Percentiles rank a stretch among this genome's conserved stretches.
phyloP scores from a whole-genome alignment of 768 basidiomycete species.

The Pleurotus cornucopiae region DNA sequence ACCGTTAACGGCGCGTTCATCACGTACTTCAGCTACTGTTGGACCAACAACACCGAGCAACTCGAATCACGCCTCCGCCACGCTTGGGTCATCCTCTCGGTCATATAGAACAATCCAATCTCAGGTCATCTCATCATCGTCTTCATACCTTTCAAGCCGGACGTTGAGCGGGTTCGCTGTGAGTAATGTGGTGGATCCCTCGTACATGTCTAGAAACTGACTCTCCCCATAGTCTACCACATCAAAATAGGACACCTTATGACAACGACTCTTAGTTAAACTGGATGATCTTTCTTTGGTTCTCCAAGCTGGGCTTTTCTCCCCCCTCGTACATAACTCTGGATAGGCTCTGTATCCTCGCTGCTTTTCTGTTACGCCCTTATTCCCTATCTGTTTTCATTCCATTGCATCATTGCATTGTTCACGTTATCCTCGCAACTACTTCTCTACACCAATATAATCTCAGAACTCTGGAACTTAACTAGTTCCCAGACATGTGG shows the following conservation, averaged over 20 bases:
- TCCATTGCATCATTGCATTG: conserved; percentile 26
- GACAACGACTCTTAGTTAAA: conserved; percentile 5
- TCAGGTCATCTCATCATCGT: conserved; percentile 68
- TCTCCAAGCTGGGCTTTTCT: conserved; percentile 36
- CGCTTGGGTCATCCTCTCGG: conserved; percentile 56
- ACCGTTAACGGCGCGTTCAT: conserved; percentile 74
- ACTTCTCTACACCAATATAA: conserved; percentile 10
- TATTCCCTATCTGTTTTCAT: conserved; percentile 26
- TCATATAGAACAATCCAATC: conserved; percentile 68
- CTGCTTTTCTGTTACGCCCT: conserved; percentile 10
- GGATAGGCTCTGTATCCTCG: conserved; percentile 4
- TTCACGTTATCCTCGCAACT: conserved; percentile 33
- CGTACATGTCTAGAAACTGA: no score
- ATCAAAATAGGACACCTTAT: conserved; percentile 30
- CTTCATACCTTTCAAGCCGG: conserved; percentile 73
- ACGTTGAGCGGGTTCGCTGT: conserved; percentile 70
- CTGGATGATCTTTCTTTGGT: conserved; percentile 14
- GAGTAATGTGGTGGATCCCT: conserved; percentile 19
- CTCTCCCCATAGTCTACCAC: conserved; percentile 28
- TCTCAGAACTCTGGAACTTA: background rate
- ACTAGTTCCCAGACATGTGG: background rate
- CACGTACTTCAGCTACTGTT: conserved; percentile 50
- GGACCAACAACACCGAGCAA: conserved; percentile 56
- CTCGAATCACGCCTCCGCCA: conserved; percentile 43
- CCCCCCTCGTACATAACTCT: conserved; percentile 17